phyloP scores from a whole-genome alignment of 2,329 filamentous ascomycete species.

The Cladophialophora yegresii region DNA sequence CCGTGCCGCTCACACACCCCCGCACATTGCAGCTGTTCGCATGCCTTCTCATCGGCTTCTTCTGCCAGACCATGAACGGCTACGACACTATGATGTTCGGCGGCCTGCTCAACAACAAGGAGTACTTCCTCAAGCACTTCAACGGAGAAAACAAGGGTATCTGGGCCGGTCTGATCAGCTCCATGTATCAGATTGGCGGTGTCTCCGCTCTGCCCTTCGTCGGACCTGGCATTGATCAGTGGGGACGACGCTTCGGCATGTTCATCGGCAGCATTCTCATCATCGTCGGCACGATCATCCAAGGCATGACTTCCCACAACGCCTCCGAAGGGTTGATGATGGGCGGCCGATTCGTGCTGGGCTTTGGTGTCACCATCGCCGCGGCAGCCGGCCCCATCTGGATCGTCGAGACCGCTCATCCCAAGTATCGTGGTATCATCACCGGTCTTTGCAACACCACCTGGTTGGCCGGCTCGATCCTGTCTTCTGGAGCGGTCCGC shows the following conservation, averaged over 20 bases:
- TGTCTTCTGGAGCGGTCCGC: constrained; percentile 58
- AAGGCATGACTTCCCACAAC: constrained; percentile 49
- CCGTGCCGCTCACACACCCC: constrained; percentile 33
- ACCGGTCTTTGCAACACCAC: constrained; percentile 61
- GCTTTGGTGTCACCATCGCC: constrained; percentile 62
- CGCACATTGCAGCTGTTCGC: constrained; percentile 32
- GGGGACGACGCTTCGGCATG: constrained; percentile 58
- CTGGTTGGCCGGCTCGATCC: constrained; percentile 55
- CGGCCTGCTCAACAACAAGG: constrained; percentile 53
- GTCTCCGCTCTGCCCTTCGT: constrained; percentile 52
- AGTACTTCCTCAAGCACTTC: constrained; percentile 48
- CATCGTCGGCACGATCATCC: constrained; percentile 54
- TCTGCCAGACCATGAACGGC: constrained; percentile 58
- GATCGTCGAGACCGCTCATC: constrained; percentile 64
- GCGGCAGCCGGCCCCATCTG: constrained; percentile 64
- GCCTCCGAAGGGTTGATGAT: constrained; percentile 55
- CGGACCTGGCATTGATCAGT: constrained; percentile 50
- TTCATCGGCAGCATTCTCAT: constrained; percentile 59
- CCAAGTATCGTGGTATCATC: constrained; percentile 62
- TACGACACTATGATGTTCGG: constrained; percentile 62
- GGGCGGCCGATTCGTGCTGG: constrained; percentile 57
- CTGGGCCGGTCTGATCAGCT: constrained; percentile 49
- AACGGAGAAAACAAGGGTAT: constrained; percentile 46
- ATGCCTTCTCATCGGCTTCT: constrained; percentile 42
- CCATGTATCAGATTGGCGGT: constrained; percentile 54